A percentile compares a stretch with the other conserved stretches of the same genome.
These are phyloP conservation scores for Trametes coccinea DNA, from an alignment of 768 basidiomycete species.

Conservation along the genomic window DNA sequence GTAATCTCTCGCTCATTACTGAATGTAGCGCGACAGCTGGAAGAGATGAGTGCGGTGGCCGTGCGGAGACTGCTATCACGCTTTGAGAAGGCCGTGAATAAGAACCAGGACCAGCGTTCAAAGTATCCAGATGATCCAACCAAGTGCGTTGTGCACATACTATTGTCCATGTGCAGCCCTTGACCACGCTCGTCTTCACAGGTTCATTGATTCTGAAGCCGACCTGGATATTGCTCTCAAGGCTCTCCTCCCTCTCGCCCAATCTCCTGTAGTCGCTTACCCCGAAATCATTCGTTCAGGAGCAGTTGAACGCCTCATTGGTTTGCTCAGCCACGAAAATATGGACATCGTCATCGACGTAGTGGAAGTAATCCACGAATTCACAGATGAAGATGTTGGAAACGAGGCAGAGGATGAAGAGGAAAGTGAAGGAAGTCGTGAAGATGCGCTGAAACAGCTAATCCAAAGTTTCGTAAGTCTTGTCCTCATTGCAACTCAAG, in stretches of 20 bases:
- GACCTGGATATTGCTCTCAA: slow-evolving; percentile 90
- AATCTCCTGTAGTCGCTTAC: slow-evolving; percentile 80
- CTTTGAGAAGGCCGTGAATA: slow-evolving; percentile 88
- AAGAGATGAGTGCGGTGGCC: slow-evolving; percentile 65
- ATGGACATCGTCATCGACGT: slow-evolving; percentile 96
- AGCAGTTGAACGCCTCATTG: slow-evolving; percentile 67
- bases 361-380: slow-evolving; percentile 87
- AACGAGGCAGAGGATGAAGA: slow-evolving; percentile 68
- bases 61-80: slow-evolving; percentile 73
- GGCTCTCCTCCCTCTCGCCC: slow-evolving; percentile 83
- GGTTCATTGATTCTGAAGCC: slow-evolving; percentile 98
- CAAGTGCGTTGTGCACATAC: slow-evolving; percentile 52
- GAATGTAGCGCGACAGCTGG: slow-evolving; percentile 44
- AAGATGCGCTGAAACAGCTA: slow-evolving; percentile 71
- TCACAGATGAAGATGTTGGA: slow-evolving; percentile 95
- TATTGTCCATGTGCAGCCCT: neutral
- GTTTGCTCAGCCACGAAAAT: slow-evolving; percentile 93
- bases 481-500: neutral
- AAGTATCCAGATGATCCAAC: slow-evolving; percentile 92
- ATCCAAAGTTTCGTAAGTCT: slow-evolving; percentile 74
- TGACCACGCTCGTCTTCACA: slow-evolving; percentile 34
- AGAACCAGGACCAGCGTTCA: slow-evolving; percentile 96
- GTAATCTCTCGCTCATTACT: slow-evolving; percentile 18
- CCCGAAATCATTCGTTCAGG: slow-evolving; percentile 85
- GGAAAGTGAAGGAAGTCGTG: slow-evolving; percentile 60